Conservation (phyloP, 2,329 filamentous ascomycete genomes). For the Nemania diffusa region DNA sequence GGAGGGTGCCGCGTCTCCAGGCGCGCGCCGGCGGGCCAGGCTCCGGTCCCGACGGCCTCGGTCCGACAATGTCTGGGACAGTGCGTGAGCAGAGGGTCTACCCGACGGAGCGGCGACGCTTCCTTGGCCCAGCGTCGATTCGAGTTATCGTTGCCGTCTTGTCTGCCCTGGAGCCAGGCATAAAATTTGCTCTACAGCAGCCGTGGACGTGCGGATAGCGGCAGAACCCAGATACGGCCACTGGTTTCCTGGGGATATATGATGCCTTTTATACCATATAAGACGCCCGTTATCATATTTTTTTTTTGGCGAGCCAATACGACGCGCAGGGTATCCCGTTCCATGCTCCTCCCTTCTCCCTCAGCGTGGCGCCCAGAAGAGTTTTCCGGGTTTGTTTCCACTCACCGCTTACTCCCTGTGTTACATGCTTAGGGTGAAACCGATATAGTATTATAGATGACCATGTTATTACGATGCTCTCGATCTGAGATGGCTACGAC, state of each 20-base stretch:
- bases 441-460: not conserved
- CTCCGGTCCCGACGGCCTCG: conserved; percentile 4
- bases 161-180: conserved; percentile 21
- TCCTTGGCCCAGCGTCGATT: conserved; percentile 2
- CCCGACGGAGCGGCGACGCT: not conserved
- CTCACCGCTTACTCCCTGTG: conserved; percentile 18
- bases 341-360: not conserved
- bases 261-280: conserved; percentile 32
- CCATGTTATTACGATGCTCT: not conserved
- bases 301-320: conserved; percentile 19
- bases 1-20: not conserved
- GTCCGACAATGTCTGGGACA: conserved; percentile 11
- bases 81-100: conserved; percentile 6
- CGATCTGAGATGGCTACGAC: not conserved
- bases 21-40: not conserved
- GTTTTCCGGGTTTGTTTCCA: conserved; percentile 19
- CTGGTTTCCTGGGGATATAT: conserved; percentile 26
- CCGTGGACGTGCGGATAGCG: conserved; percentile 25
- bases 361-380: conserved; percentile 18
- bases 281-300: conserved; percentile 12
- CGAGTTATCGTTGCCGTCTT: conserved; percentile 14
- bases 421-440: not conserved
- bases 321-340: not conserved
- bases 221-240: conserved; percentile 8
- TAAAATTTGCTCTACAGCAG: not conserved